Evolutionary conservation across 2,329 filamentous ascomycete species (phyloP), one percentile per base, ranked within the genome.

Genomic region (Sclerotiophoma versabilis): DNA sequence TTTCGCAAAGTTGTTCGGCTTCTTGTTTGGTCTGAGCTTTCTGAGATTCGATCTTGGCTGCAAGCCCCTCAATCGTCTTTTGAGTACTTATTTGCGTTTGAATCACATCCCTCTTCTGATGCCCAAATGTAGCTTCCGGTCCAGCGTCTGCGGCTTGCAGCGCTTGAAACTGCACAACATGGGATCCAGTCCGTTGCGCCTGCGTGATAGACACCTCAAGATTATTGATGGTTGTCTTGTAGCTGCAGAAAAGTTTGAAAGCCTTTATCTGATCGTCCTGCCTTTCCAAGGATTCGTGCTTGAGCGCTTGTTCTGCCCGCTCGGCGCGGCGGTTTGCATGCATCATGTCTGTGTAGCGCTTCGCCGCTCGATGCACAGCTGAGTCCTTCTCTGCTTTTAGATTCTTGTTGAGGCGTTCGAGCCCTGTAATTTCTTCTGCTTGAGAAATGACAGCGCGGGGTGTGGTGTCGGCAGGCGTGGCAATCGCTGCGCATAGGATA

Each of bases 281-380:
- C 20, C 34, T 44, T 19, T 36, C 46, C 26, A n/a, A 15, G 0
- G 5, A 22, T 8, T 49, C 51, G n/a, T 34, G 38, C 14, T 17
- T 23, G 3, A 44, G 27, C 4, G 39, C 39, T 30, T 25, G 23
- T 20, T 49, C 45, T 27, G 45, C 29, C 11, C 46, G 51, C 29
- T 54, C 51, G 6, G 53, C 53, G 19, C 32, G 47, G 10, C 47
- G 53, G 17, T 41, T 33, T 15, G 46, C 42, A 17, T 46, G 42
- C 30, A 37, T 37, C 41, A 50, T 32, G 1, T 50, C 25, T 10
- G 7, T 26, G 26, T 47, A 26, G 9, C 47, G 53, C 10, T 20
- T 36, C 5, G 19, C 19, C n/a, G 53, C 46, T 30, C 53, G 41
- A 12, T 43, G 17, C 10, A 34, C n/a, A 3, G 47, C 27, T 17